phyloP scores from a whole-genome alignment of 805 yeast species.

The Ascoidea tarda region DNA sequence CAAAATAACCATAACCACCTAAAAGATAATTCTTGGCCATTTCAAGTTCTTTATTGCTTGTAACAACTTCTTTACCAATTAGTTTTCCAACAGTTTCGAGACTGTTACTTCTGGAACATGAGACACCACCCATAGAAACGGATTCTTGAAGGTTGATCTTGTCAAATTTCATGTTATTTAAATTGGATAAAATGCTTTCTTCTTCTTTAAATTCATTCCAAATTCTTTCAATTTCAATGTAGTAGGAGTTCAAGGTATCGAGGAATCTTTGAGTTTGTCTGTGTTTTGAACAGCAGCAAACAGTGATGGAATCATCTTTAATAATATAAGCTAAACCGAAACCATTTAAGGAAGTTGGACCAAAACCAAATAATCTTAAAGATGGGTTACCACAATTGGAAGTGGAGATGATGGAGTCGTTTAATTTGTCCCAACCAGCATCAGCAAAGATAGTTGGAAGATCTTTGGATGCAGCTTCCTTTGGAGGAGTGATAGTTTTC shows the following conservation, averaged over 20 bases:
- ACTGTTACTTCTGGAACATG: constrained; percentile 11
- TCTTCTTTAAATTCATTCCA: constrained; percentile 19
- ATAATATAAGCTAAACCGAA: constrained; percentile 89
- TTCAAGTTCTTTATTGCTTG: constrained; percentile 17
- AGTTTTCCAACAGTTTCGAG: constrained; percentile 3
- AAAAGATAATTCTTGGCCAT: constrained; percentile 26
- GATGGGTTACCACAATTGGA: constrained; percentile 92
- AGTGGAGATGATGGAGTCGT: constrained; percentile 68
- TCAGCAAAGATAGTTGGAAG: constrained; percentile 75
- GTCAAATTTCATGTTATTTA: not conserved
- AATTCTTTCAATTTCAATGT: constrained; percentile 41
- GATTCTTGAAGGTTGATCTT: constrained; percentile 5
- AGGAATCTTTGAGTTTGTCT: constrained; percentile 73
- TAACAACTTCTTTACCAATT: constrained; percentile 15
- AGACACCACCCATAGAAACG: constrained; percentile 9
- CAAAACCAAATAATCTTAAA: constrained; percentile 75
- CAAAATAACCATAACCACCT: constrained; percentile 85
- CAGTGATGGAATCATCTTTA: constrained; percentile 61
- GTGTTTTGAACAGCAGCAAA: constrained; percentile 78
- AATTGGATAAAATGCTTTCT: not conserved
- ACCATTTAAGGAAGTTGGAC: constrained; percentile 83
- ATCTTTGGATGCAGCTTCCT: constrained; percentile 14
- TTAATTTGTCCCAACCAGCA: constrained; percentile 76
- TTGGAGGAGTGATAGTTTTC: constrained; percentile 10
- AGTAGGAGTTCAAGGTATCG: constrained; percentile 50